phyloP scores from a whole-genome alignment of 441 rosid genomes.

The Omphalea diandra region DNA sequence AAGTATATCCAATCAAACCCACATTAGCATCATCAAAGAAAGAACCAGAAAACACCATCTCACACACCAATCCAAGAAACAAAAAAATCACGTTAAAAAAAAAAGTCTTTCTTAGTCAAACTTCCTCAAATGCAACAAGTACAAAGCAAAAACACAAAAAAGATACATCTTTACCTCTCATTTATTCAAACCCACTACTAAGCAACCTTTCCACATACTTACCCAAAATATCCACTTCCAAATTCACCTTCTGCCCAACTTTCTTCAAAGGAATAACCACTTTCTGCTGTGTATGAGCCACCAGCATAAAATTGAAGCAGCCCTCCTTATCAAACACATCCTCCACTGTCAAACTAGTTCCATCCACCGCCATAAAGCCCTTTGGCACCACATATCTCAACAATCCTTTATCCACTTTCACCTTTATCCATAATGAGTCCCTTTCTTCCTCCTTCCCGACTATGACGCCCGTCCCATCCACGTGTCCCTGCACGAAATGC shows the following conservation, averaged over 20 bases:
- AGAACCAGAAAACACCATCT: not conserved
- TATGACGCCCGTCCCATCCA: conserved; percentile 85
- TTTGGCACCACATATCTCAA: conserved; percentile 77
- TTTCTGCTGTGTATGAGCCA: conserved; percentile 72
- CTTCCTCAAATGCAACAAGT: not conserved
- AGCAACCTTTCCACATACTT: conserved; percentile 92
- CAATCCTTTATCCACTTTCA: conserved; percentile 47
- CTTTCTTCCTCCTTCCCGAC: conserved; percentile 56
- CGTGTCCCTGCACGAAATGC: conserved; percentile 96
- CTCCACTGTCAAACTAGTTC: conserved; percentile 87
- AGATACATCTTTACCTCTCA: conserved; percentile 19
- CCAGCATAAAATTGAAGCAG: conserved; percentile 83
- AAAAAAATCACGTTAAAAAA: not conserved
- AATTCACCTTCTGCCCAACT: conserved; percentile 77
- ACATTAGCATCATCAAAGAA: not conserved
- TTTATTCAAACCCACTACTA: conserved; percentile 49
- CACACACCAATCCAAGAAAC: not conserved
- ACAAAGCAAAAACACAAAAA: not conserved
- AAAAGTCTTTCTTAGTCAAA: conserved; percentile 3
- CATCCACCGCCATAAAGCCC: conserved; percentile 85
- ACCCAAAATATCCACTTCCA: conserved; percentile 90
- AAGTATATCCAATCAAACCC: not conserved
- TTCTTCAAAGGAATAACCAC: conserved; percentile 69
- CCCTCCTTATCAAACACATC: conserved; percentile 72
- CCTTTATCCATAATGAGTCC: conserved; percentile 85